Conservation (phyloP, 345 rosid genomes). For the Viola odorata region DNA sequence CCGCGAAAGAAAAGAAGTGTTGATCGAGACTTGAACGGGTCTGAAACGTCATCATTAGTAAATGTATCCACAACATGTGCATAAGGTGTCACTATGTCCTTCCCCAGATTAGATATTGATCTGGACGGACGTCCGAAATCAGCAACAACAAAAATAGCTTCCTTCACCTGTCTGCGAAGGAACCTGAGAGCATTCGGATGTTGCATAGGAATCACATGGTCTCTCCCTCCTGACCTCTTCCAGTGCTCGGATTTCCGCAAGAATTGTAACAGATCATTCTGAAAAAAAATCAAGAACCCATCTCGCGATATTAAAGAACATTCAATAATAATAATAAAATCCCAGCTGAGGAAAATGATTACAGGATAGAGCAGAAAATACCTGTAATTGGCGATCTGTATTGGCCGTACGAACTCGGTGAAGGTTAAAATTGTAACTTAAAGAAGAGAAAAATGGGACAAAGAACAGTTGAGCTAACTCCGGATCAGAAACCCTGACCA, state of each 20-base stretch:
- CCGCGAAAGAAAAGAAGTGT: slow-evolving; percentile 91
- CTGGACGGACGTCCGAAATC: slow-evolving; percentile 83
- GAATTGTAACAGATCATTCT: slow-evolving; percentile 49
- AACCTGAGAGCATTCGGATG: slow-evolving; percentile 99
- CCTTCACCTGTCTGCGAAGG: slow-evolving; percentile 73
- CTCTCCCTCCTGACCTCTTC: slow-evolving; percentile 91
- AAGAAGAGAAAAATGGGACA: slow-evolving; percentile 87
- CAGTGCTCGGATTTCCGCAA: slow-evolving; percentile 68
- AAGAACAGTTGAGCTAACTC: slow-evolving; percentile 78
- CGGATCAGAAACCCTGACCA: slow-evolving; percentile 87
- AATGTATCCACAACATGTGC: slow-evolving; percentile 86
- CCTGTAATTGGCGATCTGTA: slow-evolving; percentile 84
- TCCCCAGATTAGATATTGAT: slow-evolving; percentile 62
- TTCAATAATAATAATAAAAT: too few species aligned
- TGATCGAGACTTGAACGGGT: slow-evolving; percentile 67
- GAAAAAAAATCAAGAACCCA: too few species aligned
- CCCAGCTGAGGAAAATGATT: background rate
- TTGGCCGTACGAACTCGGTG: slow-evolving; percentile 89
- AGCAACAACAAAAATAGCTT: slow-evolving; percentile 78
- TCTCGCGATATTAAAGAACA: too few species aligned
- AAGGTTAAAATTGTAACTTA: slow-evolving; percentile 82
- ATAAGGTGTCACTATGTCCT: slow-evolving; percentile 91
- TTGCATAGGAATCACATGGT: slow-evolving; percentile 95
- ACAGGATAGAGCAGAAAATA: slow-evolving; percentile 6
- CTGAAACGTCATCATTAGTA: slow-evolving; percentile 37